These are phyloP conservation scores for Plasmodium adleri DNA, from an alignment of 169 alveolate species.

Conservation along the genomic window DNA sequence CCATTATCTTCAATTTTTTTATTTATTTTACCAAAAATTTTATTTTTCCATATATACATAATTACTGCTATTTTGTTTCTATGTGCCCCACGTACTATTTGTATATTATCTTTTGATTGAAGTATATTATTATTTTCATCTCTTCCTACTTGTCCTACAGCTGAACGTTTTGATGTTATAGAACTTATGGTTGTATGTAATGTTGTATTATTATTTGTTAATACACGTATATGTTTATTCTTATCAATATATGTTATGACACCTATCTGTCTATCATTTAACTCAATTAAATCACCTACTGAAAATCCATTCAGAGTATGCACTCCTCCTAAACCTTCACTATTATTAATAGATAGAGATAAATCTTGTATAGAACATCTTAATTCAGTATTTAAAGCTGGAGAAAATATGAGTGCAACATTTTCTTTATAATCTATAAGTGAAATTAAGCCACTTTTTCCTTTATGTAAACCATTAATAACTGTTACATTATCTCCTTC, in stretches of 20 bases:
- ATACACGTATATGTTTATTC: conserved; percentile 80
- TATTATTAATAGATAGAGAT: conserved; percentile 33
- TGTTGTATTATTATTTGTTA: conserved; percentile 76
- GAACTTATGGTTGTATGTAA: conserved; percentile 76
- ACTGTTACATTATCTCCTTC: conserved; percentile 90
- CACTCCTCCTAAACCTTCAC: conserved; percentile 79
- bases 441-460: conserved; percentile 88
- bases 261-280: conserved; percentile 87
- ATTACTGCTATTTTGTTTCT: conserved; percentile 81
- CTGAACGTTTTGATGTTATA: conserved; percentile 83
- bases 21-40: conserved; percentile 79
- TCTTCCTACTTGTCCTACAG: conserved; percentile 80
- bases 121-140: conserved; percentile 82
- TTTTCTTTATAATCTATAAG: conserved; percentile 82
- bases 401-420: conserved; percentile 85
- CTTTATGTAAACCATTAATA: conserved; percentile 87
- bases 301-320: conserved; percentile 86
- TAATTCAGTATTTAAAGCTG: conserved; percentile 83
- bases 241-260: conserved; percentile 86
- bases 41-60: conserved; percentile 83
- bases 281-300: conserved; percentile 87
- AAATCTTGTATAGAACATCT: conserved; percentile 80
- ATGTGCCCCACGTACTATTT: conserved; percentile 80
- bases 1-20: conserved; percentile 77
- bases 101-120: conserved; percentile 77